Percentiles rank a stretch among this genome's conserved stretches.
Evolutionary conservation across 257 asterid genomes (phyloP).

Genomic region (Dorcoceras hygrometricum): DNA sequence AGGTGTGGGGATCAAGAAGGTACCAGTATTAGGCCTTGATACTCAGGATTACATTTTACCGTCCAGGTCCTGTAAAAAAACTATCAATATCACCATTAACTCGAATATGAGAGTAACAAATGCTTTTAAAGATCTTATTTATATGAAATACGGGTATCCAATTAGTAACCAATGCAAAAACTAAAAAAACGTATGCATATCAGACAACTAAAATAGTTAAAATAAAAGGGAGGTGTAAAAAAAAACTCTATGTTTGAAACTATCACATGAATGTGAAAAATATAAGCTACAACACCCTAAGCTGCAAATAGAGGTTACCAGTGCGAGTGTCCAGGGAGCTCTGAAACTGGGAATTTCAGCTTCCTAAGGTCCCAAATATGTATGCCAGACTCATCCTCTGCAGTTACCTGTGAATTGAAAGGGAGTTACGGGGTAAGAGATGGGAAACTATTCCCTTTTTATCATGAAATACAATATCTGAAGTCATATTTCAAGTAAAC

Average conservation of each 20-base stretch:
- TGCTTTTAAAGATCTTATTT: conserved; percentile 6
- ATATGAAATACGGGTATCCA: neutral
- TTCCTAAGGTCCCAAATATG: conserved; percentile 91
- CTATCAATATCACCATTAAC: conserved; percentile 22
- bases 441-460: neutral
- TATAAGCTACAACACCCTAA: conserved; percentile 17
- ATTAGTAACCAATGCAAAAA: conserved; percentile 5
- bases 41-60: conserved; percentile 87
- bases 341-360: conserved; percentile 65
- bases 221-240: conserved; percentile 2
- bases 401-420: conserved; percentile 66
- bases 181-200: neutral
- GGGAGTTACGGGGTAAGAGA: conserved; percentile 12
- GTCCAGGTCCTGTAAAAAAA: conserved; percentile 84
- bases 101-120: conserved; percentile 8
- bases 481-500: neutral
- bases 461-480: neutral
- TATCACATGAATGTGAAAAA: conserved; percentile 15
- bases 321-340: conserved; percentile 97
- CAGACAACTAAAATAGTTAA: conserved; percentile 15
- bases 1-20: conserved; percentile 27
- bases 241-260: conserved; percentile 6
- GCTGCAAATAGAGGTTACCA: conserved; percentile 52
- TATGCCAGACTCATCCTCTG: conserved; percentile 96
- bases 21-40: conserved; percentile 89